A percentile compares a stretch with the other conserved stretches of the same genome.
Evolutionary conservation across 2,329 filamentous ascomycete genomes (phyloP).

Genomic region (Penicillium sp.): DNA sequence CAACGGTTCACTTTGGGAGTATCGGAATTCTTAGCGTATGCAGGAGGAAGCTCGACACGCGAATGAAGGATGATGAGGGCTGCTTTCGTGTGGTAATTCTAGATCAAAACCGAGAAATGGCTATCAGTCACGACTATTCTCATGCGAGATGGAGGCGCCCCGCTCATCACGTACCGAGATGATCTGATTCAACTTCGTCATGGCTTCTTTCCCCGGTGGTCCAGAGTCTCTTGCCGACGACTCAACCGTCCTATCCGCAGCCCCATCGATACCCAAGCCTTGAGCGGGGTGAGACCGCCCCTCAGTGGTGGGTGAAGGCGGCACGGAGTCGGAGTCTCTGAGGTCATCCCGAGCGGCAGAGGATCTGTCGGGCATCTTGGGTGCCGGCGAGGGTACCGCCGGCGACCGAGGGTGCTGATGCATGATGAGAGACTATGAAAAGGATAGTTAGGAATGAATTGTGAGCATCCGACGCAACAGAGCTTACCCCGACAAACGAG

Average conservation of each 20-base stretch:
- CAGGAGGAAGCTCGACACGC: slow-evolving; percentile 69
- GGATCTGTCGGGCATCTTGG: slow-evolving; percentile 71
- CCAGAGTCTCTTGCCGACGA: slow-evolving; percentile 43
- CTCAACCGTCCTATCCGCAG: slow-evolving; percentile 39
- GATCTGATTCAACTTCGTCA: slow-evolving; percentile 87
- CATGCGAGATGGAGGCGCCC: neutral
- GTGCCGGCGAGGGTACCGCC: slow-evolving; percentile 65
- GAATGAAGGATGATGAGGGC: slow-evolving; percentile 82
- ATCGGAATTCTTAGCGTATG: slow-evolving; percentile 60
- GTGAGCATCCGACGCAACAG: slow-evolving; percentile 5
- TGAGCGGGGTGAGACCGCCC: slow-evolving; percentile 54
- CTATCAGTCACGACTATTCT: slow-evolving; percentile 1
- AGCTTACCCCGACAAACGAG: slow-evolving; percentile 24
- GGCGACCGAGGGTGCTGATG: slow-evolving; percentile 86
- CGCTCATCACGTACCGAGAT: slow-evolving; percentile 68
- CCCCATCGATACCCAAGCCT: slow-evolving; percentile 56
- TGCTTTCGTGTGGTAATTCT: slow-evolving; percentile 93
- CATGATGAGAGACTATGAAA: slow-evolving; percentile 58
- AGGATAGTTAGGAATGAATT: slow-evolving; percentile 7
- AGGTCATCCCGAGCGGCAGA: slow-evolving; percentile 75
- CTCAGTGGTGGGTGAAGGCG: slow-evolving; percentile 59
- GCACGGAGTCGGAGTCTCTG: slow-evolving; percentile 65
- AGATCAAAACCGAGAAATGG: slow-evolving; percentile 23
- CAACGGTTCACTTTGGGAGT: slow-evolving; percentile 78
- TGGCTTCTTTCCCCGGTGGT: slow-evolving; percentile 65